Conservation (phyloP, 345 rosid species). For the Salix dunnii region DNA sequence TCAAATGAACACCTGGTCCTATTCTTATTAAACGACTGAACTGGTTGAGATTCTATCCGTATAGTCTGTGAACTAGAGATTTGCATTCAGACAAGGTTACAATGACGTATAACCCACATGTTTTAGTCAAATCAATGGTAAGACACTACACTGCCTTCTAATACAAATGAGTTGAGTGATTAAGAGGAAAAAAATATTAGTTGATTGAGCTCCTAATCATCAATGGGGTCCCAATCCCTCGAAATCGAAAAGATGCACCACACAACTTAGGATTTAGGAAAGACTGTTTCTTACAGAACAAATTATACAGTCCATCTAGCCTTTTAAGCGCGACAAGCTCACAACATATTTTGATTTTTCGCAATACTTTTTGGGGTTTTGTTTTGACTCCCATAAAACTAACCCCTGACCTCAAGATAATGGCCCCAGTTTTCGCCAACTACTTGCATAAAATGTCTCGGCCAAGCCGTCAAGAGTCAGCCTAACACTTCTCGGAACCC, state of each 20-base stretch:
- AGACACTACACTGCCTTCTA: neutral
- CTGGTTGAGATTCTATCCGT: neutral
- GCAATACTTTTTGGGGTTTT: neutral
- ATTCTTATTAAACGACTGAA: neutral
- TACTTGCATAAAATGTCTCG: neutral
- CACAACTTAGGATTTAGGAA: too few relatives aligned
- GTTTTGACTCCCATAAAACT: neutral
- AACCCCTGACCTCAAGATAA: constrained; percentile 1
- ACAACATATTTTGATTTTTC: neutral
- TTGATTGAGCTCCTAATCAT: neutral
- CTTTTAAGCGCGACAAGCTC: neutral
- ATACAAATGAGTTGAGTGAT: neutral
- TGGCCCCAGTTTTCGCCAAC: constrained; percentile 14
- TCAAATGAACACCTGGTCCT: too few relatives aligned
- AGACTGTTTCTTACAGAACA: neutral
- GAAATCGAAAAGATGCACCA: too few relatives aligned
- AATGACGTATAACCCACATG: neutral
- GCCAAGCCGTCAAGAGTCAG: neutral
- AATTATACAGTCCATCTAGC: neutral
- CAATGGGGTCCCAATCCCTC: neutral
- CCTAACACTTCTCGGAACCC: constrained; percentile 2
- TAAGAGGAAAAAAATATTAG: neutral
- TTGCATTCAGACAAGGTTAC: neutral
- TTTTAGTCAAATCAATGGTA: neutral
- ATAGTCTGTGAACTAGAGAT: neutral